Base-by-base conservation (phyloP, 768 basidiomycete genomes). In the Mycena rebaudengoi region DNA sequence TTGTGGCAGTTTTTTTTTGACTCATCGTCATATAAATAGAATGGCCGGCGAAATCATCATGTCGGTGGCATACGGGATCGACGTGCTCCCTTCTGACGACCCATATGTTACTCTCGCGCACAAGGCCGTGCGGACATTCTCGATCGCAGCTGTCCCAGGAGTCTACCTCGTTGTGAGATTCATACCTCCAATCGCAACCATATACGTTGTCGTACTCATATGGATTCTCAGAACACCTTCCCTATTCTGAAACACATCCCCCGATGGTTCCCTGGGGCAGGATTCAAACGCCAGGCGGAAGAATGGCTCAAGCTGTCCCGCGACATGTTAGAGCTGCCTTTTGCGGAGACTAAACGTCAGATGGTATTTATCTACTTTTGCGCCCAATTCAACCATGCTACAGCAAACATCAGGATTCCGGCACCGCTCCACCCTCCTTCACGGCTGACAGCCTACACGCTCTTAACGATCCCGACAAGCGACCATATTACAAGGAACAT, bases 241-340 rank as follows among this genome's bases (percentile, higher is more conserved):
- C 56, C 45, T 23, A 25, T 26, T 70, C 69, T 76, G 29, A 66
- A 62, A n/a, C 58, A 75, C 39, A 49, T 77, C 10, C 77, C 76
- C 1, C 41, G 45, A 8, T 84, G 83, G 82, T 37, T 83, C 11
- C 83, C 83, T 30, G 84, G 84, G 0, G 77, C 79, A 13, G 77
- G 76, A 35, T 85, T 82, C 69, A 75, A 83, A 60, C 74, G 70
- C 43, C 74, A 72, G 45, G 82, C 82, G 4, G 70, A 73, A 30
- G 40, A 66, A 30, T 76, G 79, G 66, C 73, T 72, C n/a, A 70
- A 67, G 26, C 68, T 76, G 11, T 74, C 75, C 21, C 57, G 72
- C 11, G 71, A 78, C 20, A 77, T 82, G 74, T 70, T 76, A n/a
- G 75, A 80, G 39, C 66, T 73, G 7, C 83, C 83, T 0, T 83